Evolutionary conservation across 2,329 filamentous ascomycete genomes (phyloP).

Genomic region (Periconia macrospinosa): DNA sequence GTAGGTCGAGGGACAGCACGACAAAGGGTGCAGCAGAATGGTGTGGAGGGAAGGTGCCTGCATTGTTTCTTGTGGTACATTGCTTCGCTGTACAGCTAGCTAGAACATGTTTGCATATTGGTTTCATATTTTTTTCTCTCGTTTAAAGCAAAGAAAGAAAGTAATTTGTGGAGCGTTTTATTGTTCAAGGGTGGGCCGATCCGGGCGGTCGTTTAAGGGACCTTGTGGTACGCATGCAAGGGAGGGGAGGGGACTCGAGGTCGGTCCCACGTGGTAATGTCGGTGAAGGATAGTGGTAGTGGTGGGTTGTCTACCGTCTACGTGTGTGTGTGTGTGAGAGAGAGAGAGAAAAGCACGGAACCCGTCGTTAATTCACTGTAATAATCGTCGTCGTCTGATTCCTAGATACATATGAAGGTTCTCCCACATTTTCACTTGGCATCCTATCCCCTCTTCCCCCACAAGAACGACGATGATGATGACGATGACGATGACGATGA

Average conservation of each 20-base stretch:
- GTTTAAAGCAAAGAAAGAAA: no score
- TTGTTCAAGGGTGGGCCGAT: background rate
- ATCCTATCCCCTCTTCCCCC: no score
- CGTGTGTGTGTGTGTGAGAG: no score
- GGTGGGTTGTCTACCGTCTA: background rate
- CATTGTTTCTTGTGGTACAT: conserved; percentile 12
- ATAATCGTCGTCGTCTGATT: no score
- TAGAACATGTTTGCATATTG: conserved; percentile 4
- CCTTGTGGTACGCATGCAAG: background rate
- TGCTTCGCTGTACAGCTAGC: background rate
- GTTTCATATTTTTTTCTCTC: conserved; percentile 14
- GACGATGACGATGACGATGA: no score
- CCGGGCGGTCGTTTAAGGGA: no score
- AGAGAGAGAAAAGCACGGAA: no score
- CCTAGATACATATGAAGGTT: no score
- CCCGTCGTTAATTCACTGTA: no score
- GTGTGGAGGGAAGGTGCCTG: conserved; percentile 24
- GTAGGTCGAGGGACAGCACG: background rate
- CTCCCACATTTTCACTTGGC: no score
- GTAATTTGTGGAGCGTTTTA: conserved; percentile 6
- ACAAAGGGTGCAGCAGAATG: no score
- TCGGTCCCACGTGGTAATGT: background rate
- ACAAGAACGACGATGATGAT: no score
- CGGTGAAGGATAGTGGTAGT: background rate
- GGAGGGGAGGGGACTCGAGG: background rate